Conservation (phyloP, 1,284 basidiomycete genomes). For the Leccinum pallidistipes region DNA sequence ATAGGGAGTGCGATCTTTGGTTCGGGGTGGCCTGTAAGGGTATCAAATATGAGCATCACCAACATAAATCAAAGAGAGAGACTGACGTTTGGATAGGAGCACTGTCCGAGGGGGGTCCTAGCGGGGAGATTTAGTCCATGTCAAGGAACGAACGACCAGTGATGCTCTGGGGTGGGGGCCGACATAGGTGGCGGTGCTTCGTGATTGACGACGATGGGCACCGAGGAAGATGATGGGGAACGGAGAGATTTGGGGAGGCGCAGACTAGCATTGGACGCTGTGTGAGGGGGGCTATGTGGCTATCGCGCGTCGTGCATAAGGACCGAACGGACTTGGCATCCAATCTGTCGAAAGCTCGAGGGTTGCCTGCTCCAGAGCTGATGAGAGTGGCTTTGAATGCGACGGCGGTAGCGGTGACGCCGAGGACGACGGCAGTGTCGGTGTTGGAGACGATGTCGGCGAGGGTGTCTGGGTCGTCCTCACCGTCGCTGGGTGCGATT, state of each 20-base stretch:
- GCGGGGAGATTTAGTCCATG: no score
- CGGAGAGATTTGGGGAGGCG: conserved; percentile 32
- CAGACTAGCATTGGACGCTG: conserved; percentile 30
- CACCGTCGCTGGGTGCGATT: conserved; percentile 24
- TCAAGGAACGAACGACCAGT: no score
- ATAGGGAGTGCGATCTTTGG: conserved; percentile 20
- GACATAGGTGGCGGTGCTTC: no score
- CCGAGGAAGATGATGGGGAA: not conserved
- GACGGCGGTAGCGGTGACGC: conserved; percentile 34
- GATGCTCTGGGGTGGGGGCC: no score
- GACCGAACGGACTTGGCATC: conserved; percentile 30
- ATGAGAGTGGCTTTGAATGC: conserved; percentile 32
- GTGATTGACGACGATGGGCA: not conserved
- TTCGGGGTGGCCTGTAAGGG: conserved; percentile 18
- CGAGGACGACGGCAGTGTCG: conserved; percentile 31
- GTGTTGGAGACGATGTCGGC: conserved; percentile 26
- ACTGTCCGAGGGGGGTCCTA: conserved; percentile 12
- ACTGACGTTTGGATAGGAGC: conserved; percentile 24
- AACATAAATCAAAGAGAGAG: not conserved
- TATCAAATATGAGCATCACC: not conserved
- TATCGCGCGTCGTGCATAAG: conserved; percentile 26
- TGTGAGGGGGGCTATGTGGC: conserved; percentile 17
- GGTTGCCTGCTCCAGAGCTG: conserved; percentile 3
- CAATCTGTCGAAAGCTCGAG: conserved; percentile 7
- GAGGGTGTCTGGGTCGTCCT: conserved; percentile 22